These are phyloP conservation scores for Blastobotrys illinoisensis DNA, from an alignment of 1,139 yeast genomes.

Conservation along the genomic window DNA sequence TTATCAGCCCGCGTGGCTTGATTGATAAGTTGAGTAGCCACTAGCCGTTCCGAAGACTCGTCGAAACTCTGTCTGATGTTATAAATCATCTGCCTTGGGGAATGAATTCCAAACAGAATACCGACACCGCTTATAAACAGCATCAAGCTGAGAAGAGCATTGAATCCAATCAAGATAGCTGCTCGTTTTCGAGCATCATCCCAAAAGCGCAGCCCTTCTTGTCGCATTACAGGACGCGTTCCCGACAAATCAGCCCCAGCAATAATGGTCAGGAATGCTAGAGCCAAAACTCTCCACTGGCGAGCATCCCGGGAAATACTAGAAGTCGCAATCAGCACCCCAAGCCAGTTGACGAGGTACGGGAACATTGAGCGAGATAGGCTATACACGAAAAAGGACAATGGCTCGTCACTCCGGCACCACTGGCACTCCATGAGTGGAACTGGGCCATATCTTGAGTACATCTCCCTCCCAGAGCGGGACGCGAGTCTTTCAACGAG, in stretches of 20 bases:
- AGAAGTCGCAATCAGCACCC: conserved; percentile 19
- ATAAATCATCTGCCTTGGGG: conserved; percentile 11
- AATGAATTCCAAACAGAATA: conserved; percentile 13
- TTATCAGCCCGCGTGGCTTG: background rate
- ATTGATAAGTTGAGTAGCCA: background rate
- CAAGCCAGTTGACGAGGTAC: conserved; percentile 19
- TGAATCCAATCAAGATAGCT: conserved; percentile 12
- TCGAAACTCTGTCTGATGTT: conserved; percentile 6
- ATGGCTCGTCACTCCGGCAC: conserved; percentile 20
- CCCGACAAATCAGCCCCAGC: background rate
- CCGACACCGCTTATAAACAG: conserved; percentile 22
- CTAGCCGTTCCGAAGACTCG: conserved; percentile 4
- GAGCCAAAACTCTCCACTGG: conserved; percentile 17
- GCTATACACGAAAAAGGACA: conserved; percentile 19
- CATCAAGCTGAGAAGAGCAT: conserved; percentile 16
- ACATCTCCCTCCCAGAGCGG: conserved; percentile 20
- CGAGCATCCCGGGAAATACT: conserved; percentile 10
- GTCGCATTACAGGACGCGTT: background rate
- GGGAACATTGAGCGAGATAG: conserved; percentile 21
- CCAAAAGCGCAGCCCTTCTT: background rate
- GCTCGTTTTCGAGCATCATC: conserved; percentile 11
- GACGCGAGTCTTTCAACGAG: conserved; percentile 19
- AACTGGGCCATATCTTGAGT: conserved; percentile 24
- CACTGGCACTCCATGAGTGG: conserved; percentile 24
- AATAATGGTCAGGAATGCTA: conserved; percentile 7